phyloP scores from a whole-genome alignment of 164 flowering plant species.

The Nelumbo lutea region DNA sequence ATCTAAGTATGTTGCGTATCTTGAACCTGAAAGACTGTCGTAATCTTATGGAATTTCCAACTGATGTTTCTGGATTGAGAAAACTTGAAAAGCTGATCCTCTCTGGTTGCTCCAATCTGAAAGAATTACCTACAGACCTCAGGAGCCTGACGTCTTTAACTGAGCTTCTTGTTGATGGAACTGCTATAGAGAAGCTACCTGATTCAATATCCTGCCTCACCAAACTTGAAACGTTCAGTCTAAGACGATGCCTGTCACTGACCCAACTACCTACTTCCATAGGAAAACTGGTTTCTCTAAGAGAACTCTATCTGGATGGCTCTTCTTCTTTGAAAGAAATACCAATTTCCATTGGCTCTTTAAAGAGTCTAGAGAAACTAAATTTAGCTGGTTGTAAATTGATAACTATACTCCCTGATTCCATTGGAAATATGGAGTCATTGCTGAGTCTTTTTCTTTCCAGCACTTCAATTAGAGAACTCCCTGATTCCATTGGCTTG shows the following conservation, averaged over 20 bases:
- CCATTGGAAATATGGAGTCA: constrained; percentile 32
- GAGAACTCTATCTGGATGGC: constrained; percentile 22
- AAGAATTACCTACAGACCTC: constrained; percentile 30
- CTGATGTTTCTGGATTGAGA: constrained; percentile 42
- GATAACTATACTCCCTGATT: constrained; percentile 30
- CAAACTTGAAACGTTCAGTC: constrained; percentile 35
- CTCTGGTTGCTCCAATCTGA: constrained; percentile 34
- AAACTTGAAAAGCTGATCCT: constrained; percentile 33
- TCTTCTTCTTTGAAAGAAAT: constrained; percentile 23
- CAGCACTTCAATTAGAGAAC: constrained; percentile 21
- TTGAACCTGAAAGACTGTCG: constrained; percentile 33
- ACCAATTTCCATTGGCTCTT: constrained; percentile 33
- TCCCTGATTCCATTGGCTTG: constrained; percentile 35
- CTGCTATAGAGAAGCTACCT: constrained; percentile 33
- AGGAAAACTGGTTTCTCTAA: constrained; percentile 28
- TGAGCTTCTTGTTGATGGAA: constrained; percentile 33
- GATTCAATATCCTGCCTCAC: constrained; percentile 30
- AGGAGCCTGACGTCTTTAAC: constrained; percentile 30
- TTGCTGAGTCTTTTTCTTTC: constrained; percentile 18
- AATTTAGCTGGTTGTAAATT: constrained; percentile 29
- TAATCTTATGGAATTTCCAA: constrained; percentile 33
- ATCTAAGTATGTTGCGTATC: constrained; percentile 19
- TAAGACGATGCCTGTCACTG: constrained; percentile 24
- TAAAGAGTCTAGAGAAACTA: constrained; percentile 35
- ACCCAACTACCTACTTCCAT: constrained; percentile 27